A percentile compares a stretch with the other conserved stretches of the same genome.
Evolutionary conservation across 208 protist genomes (phyloP).

Genomic region (Tetramitus jugosus): DNA sequence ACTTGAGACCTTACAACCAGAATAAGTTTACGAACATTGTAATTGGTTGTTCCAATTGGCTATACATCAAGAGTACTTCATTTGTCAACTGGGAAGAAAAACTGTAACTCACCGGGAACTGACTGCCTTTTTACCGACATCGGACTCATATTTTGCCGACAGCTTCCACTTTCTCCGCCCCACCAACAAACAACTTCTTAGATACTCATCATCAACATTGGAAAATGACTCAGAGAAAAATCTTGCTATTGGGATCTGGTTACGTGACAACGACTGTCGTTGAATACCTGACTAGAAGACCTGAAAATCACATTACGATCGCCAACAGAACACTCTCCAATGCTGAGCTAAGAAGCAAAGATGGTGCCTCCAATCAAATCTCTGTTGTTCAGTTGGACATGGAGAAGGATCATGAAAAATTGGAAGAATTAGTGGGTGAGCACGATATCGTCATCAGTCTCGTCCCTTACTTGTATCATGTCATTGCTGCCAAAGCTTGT

Average conservation of each 20-base stretch:
- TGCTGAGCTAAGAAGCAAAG: background rate
- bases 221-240: background rate
- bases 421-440: slow-evolving; percentile 43
- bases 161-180: no score
- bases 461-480: slow-evolving; percentile 39
- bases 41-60: no score
- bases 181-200: no score
- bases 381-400: background rate
- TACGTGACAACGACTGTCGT: background rate
- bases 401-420: slow-evolving; percentile 28
- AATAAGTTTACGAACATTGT: no score
- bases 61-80: no score
- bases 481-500: slow-evolving; percentile 45
- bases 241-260: background rate
- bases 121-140: no score
- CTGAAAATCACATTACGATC: background rate
- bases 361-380: background rate
- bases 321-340: background rate
- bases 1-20: no score
- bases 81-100: no score
- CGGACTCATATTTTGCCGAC: no score
- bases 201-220: no score
- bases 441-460: slow-evolving; percentile 50
- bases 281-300: background rate
- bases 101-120: no score